Evolutionary conservation across 495 filamentous ascomycete genomes (phyloP), one percentile per base, ranked within the genome.

Genomic region (Penicillium argentinense): DNA sequence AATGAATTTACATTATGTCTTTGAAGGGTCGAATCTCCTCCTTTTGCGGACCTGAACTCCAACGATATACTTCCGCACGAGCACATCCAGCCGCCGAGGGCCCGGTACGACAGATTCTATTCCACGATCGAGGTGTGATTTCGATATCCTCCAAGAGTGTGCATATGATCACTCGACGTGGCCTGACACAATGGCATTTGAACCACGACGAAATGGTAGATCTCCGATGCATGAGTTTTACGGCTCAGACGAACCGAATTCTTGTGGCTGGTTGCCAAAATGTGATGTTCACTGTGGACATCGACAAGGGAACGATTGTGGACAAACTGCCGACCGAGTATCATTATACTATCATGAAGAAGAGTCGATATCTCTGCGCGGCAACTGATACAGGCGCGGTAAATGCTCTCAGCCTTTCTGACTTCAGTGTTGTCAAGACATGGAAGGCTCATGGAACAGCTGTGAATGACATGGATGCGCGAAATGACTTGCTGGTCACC

Each of bases 391-490:
- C 76, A n/a, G 93, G 95, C 9, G 79, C 83, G 6, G 83, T 97
- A 16, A 84, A 97, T 62, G 80, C 97, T 3, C 69, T 99, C 12
- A 92, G 96, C 66, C 78, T 90, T 8, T 66, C 77, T 22, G 86
- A 78, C 40, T 86, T 97, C 49, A 77, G 80, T 24, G 71, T 95
- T 11, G 73, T 91, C 36, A 95, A 91, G 57, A 79, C 79, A 11
- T 97, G 92, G 88, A 87, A 89, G 51, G 89, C 91, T 4, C 91
- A 97, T 51, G 77, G 80, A 3, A 84, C 87, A 3, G 81, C 78
- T 18, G 87, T 97, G 52, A 92, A 88, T 60, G 91, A 97, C 60
- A 96, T 99, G 87, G 92, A 97, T 68, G 89, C 89, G 5, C 86
- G 90, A 44, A 85, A 88, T 51, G 90, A 96, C 58, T 89, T 89